Percentiles rank a stretch among this genome's conserved stretches.
phyloP scores from a whole-genome alignment of 257 asterid genomes.

The Jacaranda copaia region DNA sequence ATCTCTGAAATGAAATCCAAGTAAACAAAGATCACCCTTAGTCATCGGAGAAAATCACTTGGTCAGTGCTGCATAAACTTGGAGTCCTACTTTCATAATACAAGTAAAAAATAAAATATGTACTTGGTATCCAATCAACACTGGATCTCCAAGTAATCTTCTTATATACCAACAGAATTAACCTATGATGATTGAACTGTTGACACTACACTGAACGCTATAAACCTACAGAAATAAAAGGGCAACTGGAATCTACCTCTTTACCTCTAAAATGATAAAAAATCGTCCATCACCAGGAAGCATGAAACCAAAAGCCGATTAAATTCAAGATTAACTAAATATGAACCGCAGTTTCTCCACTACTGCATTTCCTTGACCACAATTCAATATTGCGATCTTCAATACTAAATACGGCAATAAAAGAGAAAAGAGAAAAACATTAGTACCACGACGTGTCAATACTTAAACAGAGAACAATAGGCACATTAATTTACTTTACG shows the following conservation, averaged over 20 bases:
- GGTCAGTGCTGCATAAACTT: not conserved
- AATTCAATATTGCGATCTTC: not conserved
- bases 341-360: constrained; percentile 18
- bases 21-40: not conserved
- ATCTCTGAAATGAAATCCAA: not conserved
- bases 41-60: not conserved
- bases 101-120: no score
- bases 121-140: not conserved
- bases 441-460: not conserved
- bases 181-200: not conserved
- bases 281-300: not conserved
- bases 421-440: not conserved
- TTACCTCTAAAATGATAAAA: not conserved
- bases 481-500: constrained; percentile 18
- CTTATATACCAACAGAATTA: not conserved
- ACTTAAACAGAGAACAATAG: not conserved
- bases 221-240: not conserved
- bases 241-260: not conserved
- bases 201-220: not conserved
- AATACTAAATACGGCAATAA: not conserved
- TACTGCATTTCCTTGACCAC: constrained; percentile 3
- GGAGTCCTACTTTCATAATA: not conserved
- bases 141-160: constrained; percentile 21
- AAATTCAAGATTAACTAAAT: not conserved
- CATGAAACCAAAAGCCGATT: not conserved